Evolutionary conservation across 805 yeast genomes (phyloP).

Genomic region (Zygosaccharomyces gambellarensis): DNA sequence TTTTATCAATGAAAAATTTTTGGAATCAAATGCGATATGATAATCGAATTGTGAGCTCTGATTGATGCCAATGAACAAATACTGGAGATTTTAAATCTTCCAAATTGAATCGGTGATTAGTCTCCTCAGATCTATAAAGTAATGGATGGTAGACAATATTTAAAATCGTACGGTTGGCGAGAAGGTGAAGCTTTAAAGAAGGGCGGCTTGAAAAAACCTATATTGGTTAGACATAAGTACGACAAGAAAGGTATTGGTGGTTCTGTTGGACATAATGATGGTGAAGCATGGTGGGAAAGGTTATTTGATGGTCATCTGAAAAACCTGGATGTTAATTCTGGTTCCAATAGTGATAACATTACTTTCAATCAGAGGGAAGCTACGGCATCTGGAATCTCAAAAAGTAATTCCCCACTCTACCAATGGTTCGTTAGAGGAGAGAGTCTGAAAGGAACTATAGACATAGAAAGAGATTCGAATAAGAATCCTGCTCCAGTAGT

Average conservation of each 20-base stretch:
- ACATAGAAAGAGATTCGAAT: conserved; percentile 19
- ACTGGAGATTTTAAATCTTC: neutral
- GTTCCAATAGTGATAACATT: conserved; percentile 35
- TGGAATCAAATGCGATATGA: conserved; percentile 11
- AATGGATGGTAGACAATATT: conserved; percentile 74
- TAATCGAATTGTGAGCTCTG: too few relatives aligned
- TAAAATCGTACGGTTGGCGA: conserved; percentile 81
- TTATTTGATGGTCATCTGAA: conserved; percentile 90
- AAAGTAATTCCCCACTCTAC: conserved; percentile 67
- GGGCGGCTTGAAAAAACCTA: conserved; percentile 82
- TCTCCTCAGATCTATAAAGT: neutral
- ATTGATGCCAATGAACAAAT: neutral
- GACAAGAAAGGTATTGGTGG: conserved; percentile 90
- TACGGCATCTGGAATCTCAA: conserved; percentile 44
- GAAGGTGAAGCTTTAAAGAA: conserved; percentile 80
- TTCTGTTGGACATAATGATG: conserved; percentile 56
- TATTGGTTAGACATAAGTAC: conserved; percentile 82
- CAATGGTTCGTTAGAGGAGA: conserved; percentile 85
- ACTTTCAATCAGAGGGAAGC: conserved; percentile 50
- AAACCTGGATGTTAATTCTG: conserved; percentile 53
- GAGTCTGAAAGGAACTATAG: conserved; percentile 73
- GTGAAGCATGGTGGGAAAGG: conserved; percentile 96
- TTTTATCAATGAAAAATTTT: conserved; percentile 13
- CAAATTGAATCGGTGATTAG: too few relatives aligned
- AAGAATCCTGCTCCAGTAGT: conserved; percentile 6